phyloP scores from a whole-genome alignment of 2,329 filamentous ascomycete species.

The Cladosporium sp. region DNA sequence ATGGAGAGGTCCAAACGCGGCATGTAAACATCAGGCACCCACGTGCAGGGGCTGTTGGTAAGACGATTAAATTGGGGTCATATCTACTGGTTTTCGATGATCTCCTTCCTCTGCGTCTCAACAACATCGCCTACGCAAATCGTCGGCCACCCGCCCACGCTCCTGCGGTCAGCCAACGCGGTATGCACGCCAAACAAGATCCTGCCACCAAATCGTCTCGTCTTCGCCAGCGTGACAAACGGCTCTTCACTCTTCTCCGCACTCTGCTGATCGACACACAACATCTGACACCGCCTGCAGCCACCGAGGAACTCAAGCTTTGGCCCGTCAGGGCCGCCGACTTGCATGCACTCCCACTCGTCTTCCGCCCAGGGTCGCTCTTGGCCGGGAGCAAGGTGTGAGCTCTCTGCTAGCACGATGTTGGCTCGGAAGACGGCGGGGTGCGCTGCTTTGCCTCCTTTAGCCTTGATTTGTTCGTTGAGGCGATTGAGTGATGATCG shows the following conservation, averaged over 20 bases:
- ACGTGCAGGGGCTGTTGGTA: no score
- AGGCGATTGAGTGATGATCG: conserved; percentile 70
- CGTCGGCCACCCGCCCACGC: not conserved
- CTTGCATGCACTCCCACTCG: conserved; percentile 60
- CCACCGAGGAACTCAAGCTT: conserved; percentile 67
- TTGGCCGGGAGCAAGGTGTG: conserved; percentile 34
- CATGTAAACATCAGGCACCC: no score
- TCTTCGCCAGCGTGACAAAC: conserved; percentile 82
- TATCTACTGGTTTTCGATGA: not conserved
- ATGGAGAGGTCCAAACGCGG: no score
- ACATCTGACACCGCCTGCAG: conserved; percentile 90
- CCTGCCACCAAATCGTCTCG: conserved; percentile 72
- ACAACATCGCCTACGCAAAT: conserved; percentile 18
- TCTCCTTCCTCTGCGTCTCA: conserved; percentile 7
- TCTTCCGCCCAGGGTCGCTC: conserved; percentile 72
- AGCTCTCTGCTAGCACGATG: conserved; percentile 61
- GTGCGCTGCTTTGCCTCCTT: conserved; percentile 58
- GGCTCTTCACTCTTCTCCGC: conserved; percentile 75
- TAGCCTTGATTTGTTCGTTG: conserved; percentile 62
- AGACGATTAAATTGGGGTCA: not conserved
- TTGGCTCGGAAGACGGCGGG: conserved; percentile 83
- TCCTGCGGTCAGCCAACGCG: conserved; percentile 12
- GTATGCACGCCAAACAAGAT: conserved; percentile 84
- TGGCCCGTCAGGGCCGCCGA: conserved; percentile 50
- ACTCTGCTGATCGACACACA: conserved; percentile 83